Conservation (phyloP, 1,284 basidiomycete genomes). For the Malassezia restricta region DNA sequence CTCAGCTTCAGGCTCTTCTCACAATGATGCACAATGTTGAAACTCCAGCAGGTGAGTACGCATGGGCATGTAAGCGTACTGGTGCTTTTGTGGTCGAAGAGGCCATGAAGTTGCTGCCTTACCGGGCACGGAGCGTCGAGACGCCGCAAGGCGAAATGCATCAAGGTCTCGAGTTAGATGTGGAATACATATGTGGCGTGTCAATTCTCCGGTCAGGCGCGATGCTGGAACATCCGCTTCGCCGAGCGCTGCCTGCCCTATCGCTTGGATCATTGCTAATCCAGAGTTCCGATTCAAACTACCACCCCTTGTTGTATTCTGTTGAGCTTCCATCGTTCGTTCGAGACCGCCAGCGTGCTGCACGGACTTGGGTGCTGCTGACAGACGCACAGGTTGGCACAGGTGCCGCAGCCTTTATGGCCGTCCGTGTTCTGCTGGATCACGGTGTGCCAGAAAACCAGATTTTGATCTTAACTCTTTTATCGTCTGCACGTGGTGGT, state of each 20-base stretch:
- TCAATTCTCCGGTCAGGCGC: constrained; percentile 4
- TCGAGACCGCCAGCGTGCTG: constrained; percentile 45
- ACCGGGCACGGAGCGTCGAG: constrained; percentile 54
- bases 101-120: constrained; percentile 69
- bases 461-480: constrained; percentile 56
- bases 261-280: constrained; percentile 79
- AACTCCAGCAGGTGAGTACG: constrained; percentile 61
- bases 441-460: constrained; percentile 77
- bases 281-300: constrained; percentile 66
- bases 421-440: constrained; percentile 83
- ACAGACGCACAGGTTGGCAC: constrained; percentile 93
- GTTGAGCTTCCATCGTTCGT: constrained; percentile 58
- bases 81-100: constrained; percentile 73
- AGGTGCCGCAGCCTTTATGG: constrained; percentile 88
- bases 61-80: constrained; percentile 74
- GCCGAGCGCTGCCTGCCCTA: constrained; percentile 73
- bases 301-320: constrained; percentile 78
- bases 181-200: constrained; percentile 45
- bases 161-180: constrained; percentile 57
- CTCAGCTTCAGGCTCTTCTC: constrained; percentile 58
- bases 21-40: constrained; percentile 66
- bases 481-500: constrained; percentile 71
- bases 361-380: constrained; percentile 70
- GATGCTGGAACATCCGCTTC: constrained; percentile 56
- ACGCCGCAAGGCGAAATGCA: constrained; percentile 56